Conservation (phyloP, 2,329 filamentous ascomycete species). For the Fusarium denticulatum region DNA sequence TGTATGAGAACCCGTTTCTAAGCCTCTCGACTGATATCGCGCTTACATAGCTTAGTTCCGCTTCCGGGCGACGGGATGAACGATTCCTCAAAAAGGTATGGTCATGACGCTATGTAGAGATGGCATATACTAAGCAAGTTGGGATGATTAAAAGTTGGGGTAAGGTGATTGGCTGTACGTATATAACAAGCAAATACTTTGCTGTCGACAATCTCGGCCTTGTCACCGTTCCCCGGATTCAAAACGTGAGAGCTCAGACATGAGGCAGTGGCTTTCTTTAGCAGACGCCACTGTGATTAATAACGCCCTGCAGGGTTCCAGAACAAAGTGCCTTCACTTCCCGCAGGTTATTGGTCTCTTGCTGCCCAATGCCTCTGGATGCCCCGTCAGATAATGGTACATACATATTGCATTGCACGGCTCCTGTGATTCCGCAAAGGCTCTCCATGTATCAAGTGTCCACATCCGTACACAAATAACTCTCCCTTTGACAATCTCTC, state of each 20-base stretch:
- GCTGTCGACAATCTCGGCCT: background rate
- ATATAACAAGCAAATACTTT: background rate
- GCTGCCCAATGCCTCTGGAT: background rate
- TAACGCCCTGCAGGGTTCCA: background rate
- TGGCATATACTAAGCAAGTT: background rate
- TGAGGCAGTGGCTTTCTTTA: background rate
- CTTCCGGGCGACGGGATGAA: slow-evolving; percentile 10
- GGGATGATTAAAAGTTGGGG: background rate
- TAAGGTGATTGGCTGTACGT: background rate
- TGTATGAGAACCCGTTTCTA: background rate
- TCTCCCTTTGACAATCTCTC: background rate
- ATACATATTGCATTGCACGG: background rate
- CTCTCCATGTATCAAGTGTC: no score
- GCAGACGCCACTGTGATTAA: background rate
- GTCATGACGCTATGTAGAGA: background rate
- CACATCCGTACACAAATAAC: no score
- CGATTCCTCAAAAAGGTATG: background rate
- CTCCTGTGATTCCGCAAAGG: background rate
- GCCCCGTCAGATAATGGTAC: background rate
- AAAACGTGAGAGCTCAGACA: background rate
- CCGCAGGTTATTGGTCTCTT: background rate
- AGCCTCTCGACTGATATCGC: background rate
- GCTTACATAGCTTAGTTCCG: background rate
- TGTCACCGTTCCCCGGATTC: background rate
- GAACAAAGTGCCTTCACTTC: background rate